Evolutionary conservation across 192 early-diverging fungal genomes (phyloP).

Genomic region (Podila minutissima): DNA sequence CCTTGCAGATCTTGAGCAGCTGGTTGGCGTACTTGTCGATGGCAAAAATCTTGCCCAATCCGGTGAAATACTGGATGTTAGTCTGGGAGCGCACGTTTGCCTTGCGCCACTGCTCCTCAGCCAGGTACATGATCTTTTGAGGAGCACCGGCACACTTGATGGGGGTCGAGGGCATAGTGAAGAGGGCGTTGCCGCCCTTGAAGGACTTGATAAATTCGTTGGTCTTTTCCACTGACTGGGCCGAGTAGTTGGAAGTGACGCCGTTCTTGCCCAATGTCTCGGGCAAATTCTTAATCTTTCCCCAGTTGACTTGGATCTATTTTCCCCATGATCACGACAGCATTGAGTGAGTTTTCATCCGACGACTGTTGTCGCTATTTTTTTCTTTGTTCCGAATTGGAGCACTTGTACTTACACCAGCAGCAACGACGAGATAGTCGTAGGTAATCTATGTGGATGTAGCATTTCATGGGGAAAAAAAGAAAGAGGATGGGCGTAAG

Average conservation of each 20-base stretch:
- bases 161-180: slow-evolving; percentile 88
- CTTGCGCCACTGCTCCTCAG: slow-evolving; percentile 84
- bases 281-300: slow-evolving; percentile 78
- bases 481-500: background rate
- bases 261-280: slow-evolving; percentile 82
- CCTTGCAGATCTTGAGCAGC: slow-evolving; percentile 72
- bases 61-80: slow-evolving; percentile 79
- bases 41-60: slow-evolving; percentile 88
- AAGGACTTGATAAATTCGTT: slow-evolving; percentile 75
- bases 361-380: background rate
- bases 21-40: slow-evolving; percentile 84
- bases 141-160: slow-evolving; percentile 93
- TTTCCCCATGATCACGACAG: slow-evolving; percentile 31
- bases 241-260: slow-evolving; percentile 86
- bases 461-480: background rate
- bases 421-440: slow-evolving; percentile 50
- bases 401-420: slow-evolving; percentile 28
- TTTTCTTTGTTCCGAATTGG: background rate
- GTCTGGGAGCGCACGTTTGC: slow-evolving; percentile 73
- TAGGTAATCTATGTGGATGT: slow-evolving; percentile 35
- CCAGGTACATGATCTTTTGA: slow-evolving; percentile 88
- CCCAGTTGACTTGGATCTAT: slow-evolving; percentile 83
- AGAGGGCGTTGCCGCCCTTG: slow-evolving; percentile 82
- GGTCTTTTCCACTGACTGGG: slow-evolving; percentile 77
- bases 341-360: background rate